Conservation (phyloP, 2,329 filamentous ascomycete species). For the Alternaria ventricosa region DNA sequence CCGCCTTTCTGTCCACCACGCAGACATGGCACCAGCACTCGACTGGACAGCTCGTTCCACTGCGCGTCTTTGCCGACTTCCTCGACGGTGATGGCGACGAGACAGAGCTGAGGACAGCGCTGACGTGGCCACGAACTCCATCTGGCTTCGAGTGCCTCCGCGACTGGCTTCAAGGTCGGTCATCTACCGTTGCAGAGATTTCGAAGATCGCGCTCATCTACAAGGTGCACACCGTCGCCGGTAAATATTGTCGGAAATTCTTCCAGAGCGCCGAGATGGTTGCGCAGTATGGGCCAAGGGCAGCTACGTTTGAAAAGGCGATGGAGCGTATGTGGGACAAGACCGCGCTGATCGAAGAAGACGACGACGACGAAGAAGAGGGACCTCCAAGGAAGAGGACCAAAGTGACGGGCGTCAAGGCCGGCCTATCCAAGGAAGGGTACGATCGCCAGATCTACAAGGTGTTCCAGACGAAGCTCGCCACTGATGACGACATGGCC, state of each 20-base stretch:
- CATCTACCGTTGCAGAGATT: background rate
- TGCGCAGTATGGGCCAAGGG: background rate
- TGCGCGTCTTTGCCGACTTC: background rate
- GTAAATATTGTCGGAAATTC: background rate
- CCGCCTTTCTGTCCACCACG: background rate
- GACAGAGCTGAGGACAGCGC: background rate
- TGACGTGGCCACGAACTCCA: background rate
- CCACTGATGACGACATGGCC: background rate
- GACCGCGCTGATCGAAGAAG: background rate
- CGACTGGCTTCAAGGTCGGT: background rate
- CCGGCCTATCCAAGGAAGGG: background rate
- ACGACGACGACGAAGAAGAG: background rate
- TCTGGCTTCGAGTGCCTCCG: background rate
- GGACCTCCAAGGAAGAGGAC: background rate
- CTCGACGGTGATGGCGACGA: background rate
- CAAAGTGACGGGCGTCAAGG: background rate
- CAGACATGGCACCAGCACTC: background rate
- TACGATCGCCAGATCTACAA: background rate
- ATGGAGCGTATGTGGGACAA: background rate
- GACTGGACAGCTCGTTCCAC: background rate
- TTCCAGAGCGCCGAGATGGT: background rate
- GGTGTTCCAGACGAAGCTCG: background rate
- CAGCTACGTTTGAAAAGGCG: background rate
- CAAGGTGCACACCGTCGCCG: background rate
- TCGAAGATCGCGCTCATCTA: background rate